Conservation (phyloP, 805 yeast genomes). For the Metschnikowia kofuensis region DNA sequence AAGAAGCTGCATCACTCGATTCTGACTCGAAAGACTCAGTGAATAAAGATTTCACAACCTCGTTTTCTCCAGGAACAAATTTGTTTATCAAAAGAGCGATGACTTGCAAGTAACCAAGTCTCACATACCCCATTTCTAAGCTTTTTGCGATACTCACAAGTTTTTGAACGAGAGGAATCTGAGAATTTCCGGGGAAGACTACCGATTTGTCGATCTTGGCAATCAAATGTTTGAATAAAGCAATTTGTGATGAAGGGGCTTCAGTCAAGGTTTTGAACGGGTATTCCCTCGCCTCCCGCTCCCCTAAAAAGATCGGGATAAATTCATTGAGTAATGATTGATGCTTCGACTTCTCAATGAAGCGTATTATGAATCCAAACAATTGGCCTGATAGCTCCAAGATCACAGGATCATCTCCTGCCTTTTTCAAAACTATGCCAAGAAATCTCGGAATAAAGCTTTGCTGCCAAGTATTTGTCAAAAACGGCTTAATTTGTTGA, state of each 20-base stretch:
- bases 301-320: constrained; percentile 33
- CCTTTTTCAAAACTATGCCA: constrained; percentile 10
- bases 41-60: constrained; percentile 4
- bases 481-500: constrained; percentile 30
- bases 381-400: constrained; percentile 42
- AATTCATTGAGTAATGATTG: constrained; percentile 42
- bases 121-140: constrained; percentile 2
- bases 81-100: constrained; percentile 54
- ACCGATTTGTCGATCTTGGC: constrained; percentile 49
- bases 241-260: constrained; percentile 32
- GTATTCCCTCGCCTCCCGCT: constrained; percentile 9
- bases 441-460: constrained; percentile 43
- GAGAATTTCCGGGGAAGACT: constrained; percentile 11
- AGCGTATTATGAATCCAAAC: constrained; percentile 40
- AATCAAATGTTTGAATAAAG: constrained; percentile 40
- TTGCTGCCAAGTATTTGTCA: constrained; percentile 42
- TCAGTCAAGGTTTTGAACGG: constrained; percentile 20
- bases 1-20: constrained; percentile 10
- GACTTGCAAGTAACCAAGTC: constrained; percentile 49
- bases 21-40: constrained; percentile 2
- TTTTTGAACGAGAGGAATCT: constrained; percentile 13
- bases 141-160: constrained; percentile 34
- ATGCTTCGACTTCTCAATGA: constrained; percentile 42
- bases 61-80: constrained; percentile 19
- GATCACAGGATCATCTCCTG: constrained; percentile 19